A percentile compares a stretch with the other conserved stretches of the same genome.
These are phyloP conservation scores for Phytophthora uliginosa DNA, from an alignment of 352 stramenopile genomes.

Conservation along the genomic window DNA sequence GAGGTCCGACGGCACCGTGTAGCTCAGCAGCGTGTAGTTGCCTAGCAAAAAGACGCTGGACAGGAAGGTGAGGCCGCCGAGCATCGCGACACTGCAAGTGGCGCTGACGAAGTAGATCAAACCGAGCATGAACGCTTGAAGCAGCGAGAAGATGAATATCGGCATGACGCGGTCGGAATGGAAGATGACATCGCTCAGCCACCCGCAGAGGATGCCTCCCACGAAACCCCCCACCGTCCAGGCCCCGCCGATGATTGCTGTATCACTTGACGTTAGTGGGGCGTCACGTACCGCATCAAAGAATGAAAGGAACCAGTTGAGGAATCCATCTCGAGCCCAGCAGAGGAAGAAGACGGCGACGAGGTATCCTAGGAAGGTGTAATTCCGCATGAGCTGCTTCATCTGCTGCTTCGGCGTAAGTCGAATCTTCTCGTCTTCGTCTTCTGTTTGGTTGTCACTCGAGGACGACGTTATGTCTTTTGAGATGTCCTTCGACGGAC, in stretches of 20 bases:
- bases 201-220: conserved; percentile 65
- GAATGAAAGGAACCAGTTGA: conserved; percentile 80
- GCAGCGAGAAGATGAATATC: conserved; percentile 73
- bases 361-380: conserved; percentile 69
- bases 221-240: conserved; percentile 77
- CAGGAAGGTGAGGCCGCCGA: conserved; percentile 60
- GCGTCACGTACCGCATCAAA: conserved; percentile 60
- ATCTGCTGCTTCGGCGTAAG: conserved; percentile 59
- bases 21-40: conserved; percentile 73
- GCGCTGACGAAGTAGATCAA: conserved; percentile 58
- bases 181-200: conserved; percentile 71
- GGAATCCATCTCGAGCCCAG: conserved; percentile 66
- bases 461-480: background rate
- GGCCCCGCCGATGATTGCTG: conserved; percentile 62
- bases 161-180: conserved; percentile 65
- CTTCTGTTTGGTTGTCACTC: conserved; percentile 2
- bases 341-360: conserved; percentile 66
- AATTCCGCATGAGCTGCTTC: conserved; percentile 58
- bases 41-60: conserved; percentile 68
- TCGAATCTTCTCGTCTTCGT: conserved; percentile 16
- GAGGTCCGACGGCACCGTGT: conserved; percentile 69
- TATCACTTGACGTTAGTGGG: conserved; percentile 54
- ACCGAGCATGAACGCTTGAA: conserved; percentile 54
- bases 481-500: background rate
- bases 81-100: conserved; percentile 48